These are phyloP conservation scores for Ophiosphaerella korrae DNA, from an alignment of 2,329 filamentous ascomycete species.

Conservation along the genomic window DNA sequence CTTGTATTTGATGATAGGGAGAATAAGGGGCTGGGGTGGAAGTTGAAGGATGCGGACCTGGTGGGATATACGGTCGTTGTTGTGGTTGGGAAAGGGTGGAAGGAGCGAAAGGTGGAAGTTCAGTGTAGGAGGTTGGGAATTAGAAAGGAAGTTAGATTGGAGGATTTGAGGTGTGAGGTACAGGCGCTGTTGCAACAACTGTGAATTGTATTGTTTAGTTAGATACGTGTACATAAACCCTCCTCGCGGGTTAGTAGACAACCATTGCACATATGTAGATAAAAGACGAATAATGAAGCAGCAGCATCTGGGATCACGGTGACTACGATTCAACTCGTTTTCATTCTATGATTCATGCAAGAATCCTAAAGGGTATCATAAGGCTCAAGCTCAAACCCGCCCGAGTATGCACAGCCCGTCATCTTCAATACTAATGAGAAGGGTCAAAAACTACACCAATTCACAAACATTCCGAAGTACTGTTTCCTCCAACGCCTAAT, in stretches of 20 bases:
- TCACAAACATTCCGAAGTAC: background rate
- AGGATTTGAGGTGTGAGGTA: slow-evolving; percentile 54
- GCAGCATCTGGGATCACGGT: too few species aligned
- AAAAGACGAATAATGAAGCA: too few species aligned
- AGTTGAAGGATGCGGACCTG: slow-evolving; percentile 85
- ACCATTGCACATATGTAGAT: too few species aligned
- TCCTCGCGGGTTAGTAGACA: too few species aligned
- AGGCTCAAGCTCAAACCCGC: slow-evolving; percentile 3
- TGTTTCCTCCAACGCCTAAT: background rate
- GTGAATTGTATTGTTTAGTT: slow-evolving; percentile 4
- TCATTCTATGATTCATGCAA: too few species aligned
- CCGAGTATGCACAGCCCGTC: slow-evolving; percentile 5
- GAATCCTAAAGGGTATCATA: slow-evolving; percentile 6
- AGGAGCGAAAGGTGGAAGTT: slow-evolving; percentile 65
- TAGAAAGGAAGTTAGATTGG: slow-evolving; percentile 63
- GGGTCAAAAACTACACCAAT: background rate
- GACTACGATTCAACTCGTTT: too few species aligned
- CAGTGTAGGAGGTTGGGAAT: slow-evolving; percentile 74
- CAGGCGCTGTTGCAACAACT: slow-evolving; percentile 23
- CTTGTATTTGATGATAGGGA: slow-evolving; percentile 49
- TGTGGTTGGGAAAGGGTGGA: slow-evolving; percentile 65
- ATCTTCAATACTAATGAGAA: background rate
- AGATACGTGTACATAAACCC: too few species aligned
- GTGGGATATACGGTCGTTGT: slow-evolving; percentile 86
- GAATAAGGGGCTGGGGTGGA: slow-evolving; percentile 73